Base-by-base conservation (phyloP, 176 grass and related monocot genomes). In the Oropetium thomaeum region DNA sequence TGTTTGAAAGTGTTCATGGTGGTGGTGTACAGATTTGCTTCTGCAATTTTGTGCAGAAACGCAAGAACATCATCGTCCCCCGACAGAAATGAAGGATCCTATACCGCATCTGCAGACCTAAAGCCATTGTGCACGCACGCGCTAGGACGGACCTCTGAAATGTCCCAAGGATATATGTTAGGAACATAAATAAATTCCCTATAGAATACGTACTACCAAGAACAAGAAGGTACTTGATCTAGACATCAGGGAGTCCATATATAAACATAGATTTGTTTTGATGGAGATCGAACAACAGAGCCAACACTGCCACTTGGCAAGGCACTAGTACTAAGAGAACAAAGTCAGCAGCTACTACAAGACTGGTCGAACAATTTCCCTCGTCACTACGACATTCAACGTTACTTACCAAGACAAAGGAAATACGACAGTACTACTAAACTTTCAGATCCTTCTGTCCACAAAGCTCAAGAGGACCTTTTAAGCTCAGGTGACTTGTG, bases 401-500 rank as follows among this genome's bases (percentile, higher is more conserved):
- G 82, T 60, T 28, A 31, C 59, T 29, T 60, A 52, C 31, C 1
- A 10, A 16, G 33, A 60, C 5, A n/a, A 17, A 54, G 27, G 34
- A 67, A 67, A n/a, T 44, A n/a, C n/a, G n/a, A n/a, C 11, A 33
- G 29, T 32, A 59, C 8, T 38, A 33, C 62, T n/a, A n/a, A n/a
- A 49, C 29, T n/a, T n/a, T 35, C 33, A 73, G 34, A 69, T n/a
- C n/a, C n/a, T 57, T 57, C 28, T 54, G 53, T 44, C 19, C 4
- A 71, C 39, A 77, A 1, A 26, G 26, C 45, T 92, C 75, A 96
- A 75, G 87, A 87, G 16, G 86, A 82, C 83, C 89, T 81, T 62
- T 92, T 92, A 52, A 96, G 70, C 77, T 92, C 93, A 27, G 87
- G 82, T 1, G 87, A 77, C 34, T 85, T 96, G 35, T 92, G 89